Conservation (phyloP, 2,329 filamentous ascomycete species). For the Cladosporium sp. region DNA sequence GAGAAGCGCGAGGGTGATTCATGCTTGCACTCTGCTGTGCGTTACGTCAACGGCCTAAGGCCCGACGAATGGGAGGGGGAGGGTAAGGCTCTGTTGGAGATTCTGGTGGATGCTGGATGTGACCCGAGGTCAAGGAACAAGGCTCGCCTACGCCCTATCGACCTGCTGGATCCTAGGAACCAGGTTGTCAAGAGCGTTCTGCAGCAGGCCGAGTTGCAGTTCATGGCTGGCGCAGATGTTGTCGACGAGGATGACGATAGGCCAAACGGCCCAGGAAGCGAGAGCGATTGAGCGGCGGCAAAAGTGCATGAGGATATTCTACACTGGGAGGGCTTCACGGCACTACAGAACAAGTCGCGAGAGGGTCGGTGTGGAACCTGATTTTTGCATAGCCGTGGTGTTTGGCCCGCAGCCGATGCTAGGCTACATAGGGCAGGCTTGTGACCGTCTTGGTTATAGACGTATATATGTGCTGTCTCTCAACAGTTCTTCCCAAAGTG, state of each 20-base stretch:
- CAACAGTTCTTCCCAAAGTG: neutral
- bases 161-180: constrained; percentile 75
- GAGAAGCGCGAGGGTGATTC: constrained; percentile 74
- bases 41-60: constrained; percentile 71
- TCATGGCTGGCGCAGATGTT: constrained; percentile 51
- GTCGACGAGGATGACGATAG: constrained; percentile 49
- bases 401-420: constrained; percentile 12
- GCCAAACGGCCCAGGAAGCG: constrained; percentile 47
- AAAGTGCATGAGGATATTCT: neutral
- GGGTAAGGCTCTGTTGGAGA: constrained; percentile 69
- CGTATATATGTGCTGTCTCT: constrained; percentile 13
- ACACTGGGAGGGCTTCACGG: neutral
- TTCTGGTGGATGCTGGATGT: constrained; percentile 80
- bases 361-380: neutral
- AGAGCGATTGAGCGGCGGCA: constrained; percentile 44
- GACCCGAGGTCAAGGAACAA: constrained; percentile 68
- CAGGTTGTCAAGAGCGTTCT: constrained; percentile 62
- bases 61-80: constrained; percentile 61
- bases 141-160: constrained; percentile 68
- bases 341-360: constrained; percentile 8
- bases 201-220: constrained; percentile 69
- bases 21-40: constrained; percentile 75
- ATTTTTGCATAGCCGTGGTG: constrained; percentile 21
- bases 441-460: constrained; percentile 12
- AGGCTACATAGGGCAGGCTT: neutral